Evolutionary conservation across 2,329 filamentous ascomycete species (phyloP), one percentile per base, ranked within the genome.

Genomic region (Conoideocrella luteorostrata): DNA sequence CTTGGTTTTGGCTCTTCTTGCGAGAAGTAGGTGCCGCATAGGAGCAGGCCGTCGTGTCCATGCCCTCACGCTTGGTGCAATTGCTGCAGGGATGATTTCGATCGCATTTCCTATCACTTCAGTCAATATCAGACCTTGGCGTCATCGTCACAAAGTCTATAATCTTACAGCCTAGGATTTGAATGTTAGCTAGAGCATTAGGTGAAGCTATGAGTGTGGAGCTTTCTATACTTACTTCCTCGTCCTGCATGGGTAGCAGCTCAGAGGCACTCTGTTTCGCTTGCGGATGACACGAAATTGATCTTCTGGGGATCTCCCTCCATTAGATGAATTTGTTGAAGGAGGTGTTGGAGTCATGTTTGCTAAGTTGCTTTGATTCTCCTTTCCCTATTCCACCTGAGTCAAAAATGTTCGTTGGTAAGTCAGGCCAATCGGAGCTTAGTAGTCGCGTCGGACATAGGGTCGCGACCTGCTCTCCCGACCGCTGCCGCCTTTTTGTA

Each of bases 51-150:
- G 76, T 68, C 12, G 84, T 82, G 64, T 90, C 87, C 52, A 82
- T 82, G 56, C 91, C 84, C 66, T 94, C 87, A 56, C 89, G 84
- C 69, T 94, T 95, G 47, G 88, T 81, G 65, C 91, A 97, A 62
- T 97, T 97, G 67, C 93, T 88, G 68, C 89, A 97, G 44, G 91
- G 91, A 52, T 89, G 80, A 50, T 79, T 82, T 58, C 93, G 83
- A 65, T 97, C 95, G 71, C 91, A 97, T 78, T 96, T 96, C 65
- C 93, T 78, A 57, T 15, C 10, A 9, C 13, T n/a, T 2, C 15
- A n/a, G n/a, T 44, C 11, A 36, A 21, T 35, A 33, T n/a, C 24
- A n/a, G 13, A n/a, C 26, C 9, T 2, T 5, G 7, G 28, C 9
- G 17, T n/a, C 4, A 30, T 21, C 12, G 6, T 23, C 11, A n/a